Percentiles rank a stretch among this genome's conserved stretches.
These are phyloP conservation scores for Diutina ranongensis DNA, from an alignment of 1,139 yeast species.

Conservation along the genomic window DNA sequence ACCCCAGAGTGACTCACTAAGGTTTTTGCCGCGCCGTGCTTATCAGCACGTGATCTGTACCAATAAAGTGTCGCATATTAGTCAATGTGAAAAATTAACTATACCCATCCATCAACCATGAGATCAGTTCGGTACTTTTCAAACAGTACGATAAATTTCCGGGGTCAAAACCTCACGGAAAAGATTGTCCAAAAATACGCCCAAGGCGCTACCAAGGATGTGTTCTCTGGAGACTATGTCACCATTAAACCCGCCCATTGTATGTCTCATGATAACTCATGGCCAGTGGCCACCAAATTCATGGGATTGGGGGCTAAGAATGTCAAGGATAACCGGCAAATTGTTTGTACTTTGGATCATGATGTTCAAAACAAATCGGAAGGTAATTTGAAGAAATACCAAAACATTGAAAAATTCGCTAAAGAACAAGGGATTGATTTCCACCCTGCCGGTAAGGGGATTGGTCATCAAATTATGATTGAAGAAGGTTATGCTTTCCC, in stretches of 20 bases:
- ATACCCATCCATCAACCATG: background rate
- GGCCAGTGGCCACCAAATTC: constrained; percentile 98
- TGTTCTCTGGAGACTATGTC: constrained; percentile 87
- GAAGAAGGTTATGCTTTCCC: constrained; percentile 99
- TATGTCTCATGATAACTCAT: constrained; percentile 97
- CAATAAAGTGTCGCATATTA: constrained; percentile 2
- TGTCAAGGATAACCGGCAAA: constrained; percentile 77
- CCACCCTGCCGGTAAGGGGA: constrained; percentile 98
- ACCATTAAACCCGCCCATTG: constrained; percentile 93
- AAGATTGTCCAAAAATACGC: constrained; percentile 92
- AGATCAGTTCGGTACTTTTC: constrained; percentile 1
- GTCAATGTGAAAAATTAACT: background rate
- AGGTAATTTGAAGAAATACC: constrained; percentile 76
- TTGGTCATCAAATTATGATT: constrained; percentile 97
- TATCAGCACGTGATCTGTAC: background rate
- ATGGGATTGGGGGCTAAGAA: constrained; percentile 86
- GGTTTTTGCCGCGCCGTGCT: background rate
- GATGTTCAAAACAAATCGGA: constrained; percentile 92
- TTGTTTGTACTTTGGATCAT: constrained; percentile 92
- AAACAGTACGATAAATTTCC: constrained; percentile 8
- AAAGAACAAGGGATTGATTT: constrained; percentile 88
- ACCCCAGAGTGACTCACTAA: background rate
- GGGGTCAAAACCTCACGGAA: constrained; percentile 81
- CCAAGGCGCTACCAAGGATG: constrained; percentile 65
- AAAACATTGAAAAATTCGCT: constrained; percentile 82